A percentile compares a stretch with the other conserved stretches of the same genome.
Evolutionary conservation across 768 basidiomycete genomes (phyloP).

Genomic region (Lactarius sp.): DNA sequence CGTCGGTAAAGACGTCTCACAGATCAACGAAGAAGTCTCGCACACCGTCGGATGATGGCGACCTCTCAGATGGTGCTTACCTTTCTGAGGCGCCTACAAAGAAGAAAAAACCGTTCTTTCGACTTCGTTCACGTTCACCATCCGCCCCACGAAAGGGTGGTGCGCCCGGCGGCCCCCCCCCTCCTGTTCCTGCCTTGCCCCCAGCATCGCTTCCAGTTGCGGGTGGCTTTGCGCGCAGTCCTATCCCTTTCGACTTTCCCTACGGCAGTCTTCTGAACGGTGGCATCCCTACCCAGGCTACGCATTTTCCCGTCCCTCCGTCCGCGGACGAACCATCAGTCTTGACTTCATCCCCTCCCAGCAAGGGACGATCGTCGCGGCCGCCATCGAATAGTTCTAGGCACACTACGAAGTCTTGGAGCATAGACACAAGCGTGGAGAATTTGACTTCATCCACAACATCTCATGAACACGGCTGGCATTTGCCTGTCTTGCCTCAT

Average conservation of each 20-base stretch:
- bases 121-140: constrained; percentile 19
- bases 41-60: constrained; percentile 13
- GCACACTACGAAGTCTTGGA: background rate
- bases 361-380: background rate
- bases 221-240: constrained; percentile 11
- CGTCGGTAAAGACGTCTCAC: background rate
- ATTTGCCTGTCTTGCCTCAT: background rate
- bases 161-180: background rate
- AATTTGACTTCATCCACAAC: background rate
- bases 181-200: constrained; percentile 22
- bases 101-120: constrained; percentile 30
- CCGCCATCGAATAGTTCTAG: background rate
- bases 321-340: background rate
- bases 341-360: background rate
- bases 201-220: constrained; percentile 4
- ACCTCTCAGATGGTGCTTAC: constrained; percentile 33
- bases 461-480: constrained; percentile 4
- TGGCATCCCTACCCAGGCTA: background rate
- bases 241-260: background rate
- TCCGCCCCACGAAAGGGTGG: constrained; percentile 12
- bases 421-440: constrained; percentile 3
- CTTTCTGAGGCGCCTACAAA: constrained; percentile 32
- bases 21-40: constrained; percentile 26
- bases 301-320: background rate
- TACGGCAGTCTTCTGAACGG: background rate